A percentile compares a stretch with the other conserved stretches of the same genome.
Conservation (phyloP, 176 grass and related monocot genomes). For the Typha latifolia region DNA sequence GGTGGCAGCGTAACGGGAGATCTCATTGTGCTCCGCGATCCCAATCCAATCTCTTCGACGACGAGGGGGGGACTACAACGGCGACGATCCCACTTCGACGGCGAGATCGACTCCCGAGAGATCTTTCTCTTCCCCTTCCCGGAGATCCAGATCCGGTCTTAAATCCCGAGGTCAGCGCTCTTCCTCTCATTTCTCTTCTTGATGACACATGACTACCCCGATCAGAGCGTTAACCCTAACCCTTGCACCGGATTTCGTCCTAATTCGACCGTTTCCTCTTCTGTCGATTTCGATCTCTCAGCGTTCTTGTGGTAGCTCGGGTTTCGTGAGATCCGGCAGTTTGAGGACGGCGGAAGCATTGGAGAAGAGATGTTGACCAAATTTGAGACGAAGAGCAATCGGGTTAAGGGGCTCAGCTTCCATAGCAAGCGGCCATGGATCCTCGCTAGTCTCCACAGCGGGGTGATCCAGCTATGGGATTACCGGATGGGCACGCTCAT, state of each 20-base stretch:
- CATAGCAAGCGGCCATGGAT: constrained; percentile 26
- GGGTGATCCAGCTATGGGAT: constrained; percentile 30
- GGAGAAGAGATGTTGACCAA: constrained; percentile 22
- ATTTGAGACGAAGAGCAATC: constrained; percentile 31
- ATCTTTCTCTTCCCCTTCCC: not conserved
- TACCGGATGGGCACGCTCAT: constrained; percentile 29
- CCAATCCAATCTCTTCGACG: no score
- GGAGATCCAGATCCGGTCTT: not conserved
- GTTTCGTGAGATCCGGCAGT: not conserved
- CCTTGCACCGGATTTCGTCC: not conserved
- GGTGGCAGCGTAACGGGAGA: not conserved
- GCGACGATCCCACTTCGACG: not conserved
- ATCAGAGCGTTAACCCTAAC: not conserved
- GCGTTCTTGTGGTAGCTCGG: not conserved
- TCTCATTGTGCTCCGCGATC: not conserved
- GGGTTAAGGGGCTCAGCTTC: constrained; percentile 31
- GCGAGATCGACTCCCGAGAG: not conserved
- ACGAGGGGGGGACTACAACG: no score
- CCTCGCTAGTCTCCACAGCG: constrained; percentile 28
- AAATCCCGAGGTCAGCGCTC: not conserved
- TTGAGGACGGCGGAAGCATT: not conserved
- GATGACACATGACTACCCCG: not conserved
- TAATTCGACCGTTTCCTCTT: not conserved
- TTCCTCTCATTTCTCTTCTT: not conserved
- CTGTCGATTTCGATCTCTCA: not conserved